A percentile compares a stretch with the other conserved stretches of the same genome.
Conservation (phyloP, 768 basidiomycete species). For the Lactarius sanguifluus region DNA sequence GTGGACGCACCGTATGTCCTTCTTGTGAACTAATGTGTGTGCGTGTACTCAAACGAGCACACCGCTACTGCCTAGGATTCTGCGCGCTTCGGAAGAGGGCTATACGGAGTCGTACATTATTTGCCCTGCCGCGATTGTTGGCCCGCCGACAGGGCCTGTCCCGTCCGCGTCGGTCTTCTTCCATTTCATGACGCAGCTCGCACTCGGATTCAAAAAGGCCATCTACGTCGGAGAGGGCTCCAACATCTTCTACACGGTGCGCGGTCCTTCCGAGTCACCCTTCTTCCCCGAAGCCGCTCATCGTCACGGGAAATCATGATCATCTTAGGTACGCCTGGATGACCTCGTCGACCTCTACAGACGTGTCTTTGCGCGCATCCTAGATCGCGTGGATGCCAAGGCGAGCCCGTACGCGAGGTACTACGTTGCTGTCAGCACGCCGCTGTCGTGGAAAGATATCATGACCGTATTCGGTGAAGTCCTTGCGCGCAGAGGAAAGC, state of each 20-base stretch:
- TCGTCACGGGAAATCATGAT: neutral
- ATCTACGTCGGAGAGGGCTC: slow-evolving; percentile 19
- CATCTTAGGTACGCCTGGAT: slow-evolving; percentile 14
- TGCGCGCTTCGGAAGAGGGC: slow-evolving; percentile 15
- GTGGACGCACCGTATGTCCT: slow-evolving; percentile 15
- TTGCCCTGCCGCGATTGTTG: slow-evolving; percentile 20
- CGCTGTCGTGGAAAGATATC: slow-evolving; percentile 16
- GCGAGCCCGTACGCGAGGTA: slow-evolving; percentile 26
- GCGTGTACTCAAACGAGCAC: neutral
- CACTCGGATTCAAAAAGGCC: neutral
- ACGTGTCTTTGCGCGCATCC: slow-evolving; percentile 15
- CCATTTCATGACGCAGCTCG: slow-evolving; percentile 7
- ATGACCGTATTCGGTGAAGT: neutral
- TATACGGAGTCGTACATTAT: slow-evolving; percentile 19
- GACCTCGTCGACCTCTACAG: slow-evolving; percentile 17
- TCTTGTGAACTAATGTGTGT: neutral
- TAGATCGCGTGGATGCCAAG: neutral
- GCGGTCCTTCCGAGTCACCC: neutral
- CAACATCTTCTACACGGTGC: slow-evolving; percentile 21
- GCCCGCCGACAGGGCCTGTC: slow-evolving; percentile 11
- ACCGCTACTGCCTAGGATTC: neutral
- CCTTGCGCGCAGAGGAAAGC: slow-evolving; percentile 6
- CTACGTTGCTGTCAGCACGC: slow-evolving; percentile 12
- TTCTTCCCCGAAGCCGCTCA: too few species aligned
- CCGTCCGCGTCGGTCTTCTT: slow-evolving; percentile 11